Base-by-base conservation (phyloP, 208 protist species). In the Trypanosoma melophagium region DNA sequence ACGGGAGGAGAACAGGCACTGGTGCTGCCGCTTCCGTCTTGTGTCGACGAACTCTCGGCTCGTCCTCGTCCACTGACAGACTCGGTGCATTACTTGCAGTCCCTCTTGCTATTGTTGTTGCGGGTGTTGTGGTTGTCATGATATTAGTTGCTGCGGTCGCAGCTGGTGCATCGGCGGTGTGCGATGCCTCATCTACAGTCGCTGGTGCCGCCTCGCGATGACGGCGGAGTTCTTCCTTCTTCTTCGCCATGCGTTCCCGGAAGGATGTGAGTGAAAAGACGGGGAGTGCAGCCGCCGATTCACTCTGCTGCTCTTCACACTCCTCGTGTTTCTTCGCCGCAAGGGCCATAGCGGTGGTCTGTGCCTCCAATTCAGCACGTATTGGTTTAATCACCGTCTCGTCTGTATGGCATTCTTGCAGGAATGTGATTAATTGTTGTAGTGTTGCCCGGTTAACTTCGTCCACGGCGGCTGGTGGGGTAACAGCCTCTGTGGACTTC, bases 221-320 rank as follows among this genome's bases (percentile, higher is more conserved):
- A 50, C 62, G 44, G 59, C 83, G 76, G 13, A 91, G 69, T 63
- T 88, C 86, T 25, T 84, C 82, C 24, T 71, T 66, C 59, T 84
- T 86, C 53, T 74, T 78, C 7, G 72, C 55, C 79, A 92, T 81
- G 14, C 82, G 79, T 31, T 72, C 86, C 64, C 77, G 77, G n/a
- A 92, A 75, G 54, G 77, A 80, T 31, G 68, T 78, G 22, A 92
- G 77, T 31, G 77, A 83, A 25, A 88, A 69, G 9, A 42, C 53
- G 19, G 45, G 38, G 10, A 60, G 52, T 42, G 25, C 45, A 31
- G 31, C 58, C 22, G 21, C 28, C 22, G 41, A 25, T 16, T 49
- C n/a, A 44, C 55, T 35, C 28, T 35, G 1, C 28, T 35, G 28
- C 28, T 5, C 28, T 5, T 35, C 28, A 35, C 28, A 5, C 22